These are phyloP conservation scores for Paecilomyces sp. DNA, from an alignment of 2,329 filamentous ascomycete genomes.

Conservation along the genomic window DNA sequence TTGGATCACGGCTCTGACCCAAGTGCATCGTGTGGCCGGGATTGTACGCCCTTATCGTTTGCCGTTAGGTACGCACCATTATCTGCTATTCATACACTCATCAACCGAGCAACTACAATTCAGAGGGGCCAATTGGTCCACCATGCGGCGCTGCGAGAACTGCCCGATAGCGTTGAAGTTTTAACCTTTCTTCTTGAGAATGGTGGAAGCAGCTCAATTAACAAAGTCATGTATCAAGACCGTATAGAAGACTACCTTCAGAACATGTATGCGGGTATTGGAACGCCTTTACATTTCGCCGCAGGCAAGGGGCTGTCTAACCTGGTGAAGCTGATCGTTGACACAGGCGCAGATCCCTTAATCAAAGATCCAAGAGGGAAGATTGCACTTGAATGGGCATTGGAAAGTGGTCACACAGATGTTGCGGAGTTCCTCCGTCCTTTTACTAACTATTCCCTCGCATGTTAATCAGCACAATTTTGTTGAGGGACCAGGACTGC, in stretches of 20 bases:
- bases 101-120: not conserved
- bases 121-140: not conserved
- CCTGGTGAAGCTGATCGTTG: not conserved
- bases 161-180: not conserved
- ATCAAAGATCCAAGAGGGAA: not conserved
- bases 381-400: not conserved
- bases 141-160: not conserved
- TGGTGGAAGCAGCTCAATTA: not conserved
- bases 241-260: not conserved
- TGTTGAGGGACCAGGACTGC: not conserved
- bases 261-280: not conserved
- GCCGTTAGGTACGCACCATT: not conserved
- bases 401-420: not conserved
- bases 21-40: not conserved
- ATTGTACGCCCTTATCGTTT: not conserved
- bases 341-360: not conserved
- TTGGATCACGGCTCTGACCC: not conserved
- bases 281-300: not conserved
- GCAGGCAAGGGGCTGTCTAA: not conserved
- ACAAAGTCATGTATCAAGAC: not conserved
- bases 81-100: not conserved
- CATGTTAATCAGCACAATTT: not conserved
- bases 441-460: not conserved
- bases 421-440: not conserved
- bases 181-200: not conserved